Base-by-base conservation (phyloP, 2,329 filamentous ascomycete genomes). In the Fusarium brevicatenulatum region DNA sequence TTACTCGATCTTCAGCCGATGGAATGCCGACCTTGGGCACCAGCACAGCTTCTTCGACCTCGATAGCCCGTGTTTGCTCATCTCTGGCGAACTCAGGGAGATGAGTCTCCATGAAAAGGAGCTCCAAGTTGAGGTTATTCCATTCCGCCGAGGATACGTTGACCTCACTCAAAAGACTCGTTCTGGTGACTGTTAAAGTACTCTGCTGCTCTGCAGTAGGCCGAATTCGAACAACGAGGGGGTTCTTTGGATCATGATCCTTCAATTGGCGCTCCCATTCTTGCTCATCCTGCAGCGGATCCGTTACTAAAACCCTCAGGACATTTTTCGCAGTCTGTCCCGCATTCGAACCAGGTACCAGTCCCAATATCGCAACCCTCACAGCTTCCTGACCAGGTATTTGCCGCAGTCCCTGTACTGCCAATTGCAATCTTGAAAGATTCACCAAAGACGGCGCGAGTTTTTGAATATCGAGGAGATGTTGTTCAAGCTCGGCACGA, bases 11-110 rank as follows among this genome's bases (percentile, higher is more conserved):
- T 21, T 89, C 89, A 68, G 86, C 87, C 19, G 92, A 91, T 10
- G 89, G 89, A 46, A 93, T 92, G 25, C 93, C 90, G 39, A 97
- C 87, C 1, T 87, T 87, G 6, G 95, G 95, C 23, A 94, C 91
- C n/a, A 97, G 86, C 18, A 95, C 85, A 1, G 89, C 86, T 70
- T 95, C 92, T 66, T 88, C 86, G 9, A 90, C 83, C 58, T 86
- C 80, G 50, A 82, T 61, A 43, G 81, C 58, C 23, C 43, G 43
- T 9, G 63, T 43, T 44, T 70, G 76, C 64, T 80, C 80, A 46
- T 86, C 84, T 10, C 62, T 66, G 4, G 75, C 60, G 3, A 71
- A 64, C 12, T 74, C 53, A 6, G 87, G 77, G 3, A 81, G 77
- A 86, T 87, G 78, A 78, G 85, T 80, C 70, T 88, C 84, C 78